Evolutionary conservation across 1,139 yeast genomes (phyloP), one percentile per base, ranked within the genome.

Genomic region (Barnettozyma hawaiiensis): DNA sequence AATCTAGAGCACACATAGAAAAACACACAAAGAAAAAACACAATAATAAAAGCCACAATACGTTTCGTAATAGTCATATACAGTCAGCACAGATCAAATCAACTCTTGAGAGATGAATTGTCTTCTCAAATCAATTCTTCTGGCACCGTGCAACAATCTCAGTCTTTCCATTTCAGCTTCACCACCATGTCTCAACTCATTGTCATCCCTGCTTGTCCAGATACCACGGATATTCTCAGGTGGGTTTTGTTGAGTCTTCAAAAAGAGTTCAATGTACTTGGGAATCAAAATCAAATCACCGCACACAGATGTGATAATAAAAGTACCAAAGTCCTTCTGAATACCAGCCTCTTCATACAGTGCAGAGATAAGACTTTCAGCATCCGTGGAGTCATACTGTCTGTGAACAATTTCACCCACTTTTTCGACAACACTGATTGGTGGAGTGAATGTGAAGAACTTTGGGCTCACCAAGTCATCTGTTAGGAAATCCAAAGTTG

Each of bases 151-250:
- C 42, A 66, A 58, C 45, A 58, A 59, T 16, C 53, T 55, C 43
- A 67, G 46, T 36, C 52, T 47, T 31, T 59, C 59, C 40, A 65
- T 34, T 28, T 63, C 64, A 5, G 60, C 64, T 20, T 55, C 60
- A 33, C 57, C 59, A 22, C 57, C 58, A 14, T 57, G 46, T 45
- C 58, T 61, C 38, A 66, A 46, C 48, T 59, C 55, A 15, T 54
- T 61, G 47, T 73, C 78, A 58, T 73, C 75, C 38, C 67, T 71
- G 28, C 65, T 60, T 1, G 76, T 71, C 76, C 77, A 73, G 40
- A 73, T 69, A 31, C 77, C 77, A 15, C 71, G 64, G 18, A 66
- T 66, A 42, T 70, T 59, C 41, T 58, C 52, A 44, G 76, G 71
- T 3, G 74, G 72, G 43, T 70, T 64, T 31, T 65, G 65, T 19